Percentiles rank a stretch among this genome's conserved stretches.
These are phyloP conservation scores for Fraxinus excelsior DNA, from an alignment of 257 asterid genomes.

Conservation along the genomic window DNA sequence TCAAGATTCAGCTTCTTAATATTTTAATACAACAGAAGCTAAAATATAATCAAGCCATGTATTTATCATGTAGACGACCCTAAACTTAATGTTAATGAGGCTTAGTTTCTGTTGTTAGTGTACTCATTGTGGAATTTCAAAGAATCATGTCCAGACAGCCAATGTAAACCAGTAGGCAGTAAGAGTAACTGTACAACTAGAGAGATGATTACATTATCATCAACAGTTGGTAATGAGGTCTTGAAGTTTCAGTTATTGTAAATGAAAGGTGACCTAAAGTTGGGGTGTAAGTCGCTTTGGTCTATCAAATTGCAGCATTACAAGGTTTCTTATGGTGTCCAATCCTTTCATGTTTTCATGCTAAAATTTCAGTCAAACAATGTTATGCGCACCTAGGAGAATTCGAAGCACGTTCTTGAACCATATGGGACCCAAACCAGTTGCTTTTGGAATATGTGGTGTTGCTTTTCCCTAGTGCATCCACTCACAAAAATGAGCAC, in stretches of 20 bases:
- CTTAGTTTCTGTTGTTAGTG: background rate
- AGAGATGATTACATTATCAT: no score
- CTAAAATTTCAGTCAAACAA: slow-evolving; percentile 16
- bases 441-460: slow-evolving; percentile 24
- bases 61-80: background rate
- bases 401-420: slow-evolving; percentile 25
- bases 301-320: slow-evolving; percentile 29
- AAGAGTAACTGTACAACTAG: no score
- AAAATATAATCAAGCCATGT: no score
- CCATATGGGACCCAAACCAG: slow-evolving; percentile 23
- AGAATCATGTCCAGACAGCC: no score
- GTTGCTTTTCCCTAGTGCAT: slow-evolving; percentile 11
- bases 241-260: no score
- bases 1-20: background rate
- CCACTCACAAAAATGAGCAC: slow-evolving; percentile 20
- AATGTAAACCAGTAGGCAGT: no score
- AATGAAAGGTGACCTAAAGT: no score
- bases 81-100: background rate
- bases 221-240: no score
- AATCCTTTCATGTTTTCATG: slow-evolving; percentile 38
- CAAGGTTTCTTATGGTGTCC: slow-evolving; percentile 36
- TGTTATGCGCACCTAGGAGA: slow-evolving; percentile 20
- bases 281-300: no score
- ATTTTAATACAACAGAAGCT: background rate
- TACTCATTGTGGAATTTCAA: no score